phyloP scores from a whole-genome alignment of 169 alveolate species.

The Cryptosporidium ryanae region DNA sequence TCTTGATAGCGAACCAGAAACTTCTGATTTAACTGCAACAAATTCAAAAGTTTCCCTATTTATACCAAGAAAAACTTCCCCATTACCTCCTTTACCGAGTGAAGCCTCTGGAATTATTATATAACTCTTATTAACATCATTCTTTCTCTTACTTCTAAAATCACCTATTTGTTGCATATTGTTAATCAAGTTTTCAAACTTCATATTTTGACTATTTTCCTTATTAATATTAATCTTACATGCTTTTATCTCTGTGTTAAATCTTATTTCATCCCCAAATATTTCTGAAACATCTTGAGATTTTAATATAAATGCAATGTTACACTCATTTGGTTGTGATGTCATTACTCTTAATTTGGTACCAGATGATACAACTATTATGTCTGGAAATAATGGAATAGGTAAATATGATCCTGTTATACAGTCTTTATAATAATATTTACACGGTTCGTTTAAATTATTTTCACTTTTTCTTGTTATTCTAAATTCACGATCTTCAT shows the following conservation, averaged over 20 bases:
- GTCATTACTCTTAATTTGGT: slow-evolving; percentile 68
- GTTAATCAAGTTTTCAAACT: neutral
- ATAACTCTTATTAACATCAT: slow-evolving; percentile 52
- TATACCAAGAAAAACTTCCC: slow-evolving; percentile 61
- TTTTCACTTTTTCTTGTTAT: slow-evolving; percentile 58
- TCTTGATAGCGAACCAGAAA: slow-evolving; percentile 62
- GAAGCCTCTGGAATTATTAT: slow-evolving; percentile 59
- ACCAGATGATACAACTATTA: slow-evolving; percentile 69
- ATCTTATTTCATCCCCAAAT: slow-evolving; percentile 23
- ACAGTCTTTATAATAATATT: slow-evolving; percentile 64
- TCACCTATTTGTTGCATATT: slow-evolving; percentile 2
- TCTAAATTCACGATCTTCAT: slow-evolving; percentile 71
- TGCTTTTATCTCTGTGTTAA: slow-evolving; percentile 32
- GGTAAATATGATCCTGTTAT: slow-evolving; percentile 68
- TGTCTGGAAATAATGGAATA: slow-evolving; percentile 65
- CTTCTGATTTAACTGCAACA: slow-evolving; percentile 72
- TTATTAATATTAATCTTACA: slow-evolving; percentile 20
- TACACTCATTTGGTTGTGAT: slow-evolving; percentile 71
- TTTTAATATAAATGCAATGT: slow-evolving; percentile 68
- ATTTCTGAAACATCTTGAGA: slow-evolving; percentile 57
- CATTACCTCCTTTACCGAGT: slow-evolving; percentile 73
- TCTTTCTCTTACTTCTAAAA: neutral
- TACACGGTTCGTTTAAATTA: slow-evolving; percentile 42
- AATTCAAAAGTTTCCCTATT: slow-evolving; percentile 67
- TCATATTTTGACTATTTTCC: slow-evolving; percentile 9